Evolutionary conservation across 768 basidiomycete species (phyloP).

Genomic region (Boletus vermiculosoides): DNA sequence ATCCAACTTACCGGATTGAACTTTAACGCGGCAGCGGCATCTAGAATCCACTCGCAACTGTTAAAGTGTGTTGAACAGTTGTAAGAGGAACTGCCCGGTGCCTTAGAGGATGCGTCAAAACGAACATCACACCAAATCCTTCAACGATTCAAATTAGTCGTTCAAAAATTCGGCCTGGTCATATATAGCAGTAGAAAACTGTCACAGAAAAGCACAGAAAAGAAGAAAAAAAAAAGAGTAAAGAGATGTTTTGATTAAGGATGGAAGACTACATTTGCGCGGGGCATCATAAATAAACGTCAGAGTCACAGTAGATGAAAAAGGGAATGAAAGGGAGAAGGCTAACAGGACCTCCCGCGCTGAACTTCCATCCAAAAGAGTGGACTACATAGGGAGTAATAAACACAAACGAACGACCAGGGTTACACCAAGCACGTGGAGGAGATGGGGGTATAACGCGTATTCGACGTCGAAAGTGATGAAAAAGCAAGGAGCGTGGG

Average conservation of each 20-base stretch:
- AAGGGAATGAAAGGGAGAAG: background rate
- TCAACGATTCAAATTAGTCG: too few species aligned
- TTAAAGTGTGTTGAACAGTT: too few species aligned
- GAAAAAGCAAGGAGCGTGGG: background rate
- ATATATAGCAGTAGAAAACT: too few species aligned
- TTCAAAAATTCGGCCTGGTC: too few species aligned
- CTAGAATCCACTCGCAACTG: too few species aligned
- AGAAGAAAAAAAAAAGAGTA: too few species aligned
- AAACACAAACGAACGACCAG: constrained; percentile 4
- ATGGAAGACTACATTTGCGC: background rate
- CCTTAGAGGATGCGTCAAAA: too few species aligned
- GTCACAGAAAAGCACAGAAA: too few species aligned
- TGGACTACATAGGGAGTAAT: background rate
- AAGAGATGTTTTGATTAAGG: background rate
- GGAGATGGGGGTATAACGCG: background rate
- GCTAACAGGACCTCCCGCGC: background rate
- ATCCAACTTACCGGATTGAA: too few species aligned
- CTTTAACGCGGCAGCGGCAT: too few species aligned
- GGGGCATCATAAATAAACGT: background rate
- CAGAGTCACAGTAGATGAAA: background rate
- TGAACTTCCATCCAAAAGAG: background rate
- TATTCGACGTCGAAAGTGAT: constrained; percentile 1
- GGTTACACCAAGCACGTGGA: background rate
- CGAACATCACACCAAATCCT: too few species aligned
- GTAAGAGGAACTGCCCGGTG: too few species aligned